Base-by-base conservation (phyloP, 176 grass and related monocot genomes). In the Carex scoparia region DNA sequence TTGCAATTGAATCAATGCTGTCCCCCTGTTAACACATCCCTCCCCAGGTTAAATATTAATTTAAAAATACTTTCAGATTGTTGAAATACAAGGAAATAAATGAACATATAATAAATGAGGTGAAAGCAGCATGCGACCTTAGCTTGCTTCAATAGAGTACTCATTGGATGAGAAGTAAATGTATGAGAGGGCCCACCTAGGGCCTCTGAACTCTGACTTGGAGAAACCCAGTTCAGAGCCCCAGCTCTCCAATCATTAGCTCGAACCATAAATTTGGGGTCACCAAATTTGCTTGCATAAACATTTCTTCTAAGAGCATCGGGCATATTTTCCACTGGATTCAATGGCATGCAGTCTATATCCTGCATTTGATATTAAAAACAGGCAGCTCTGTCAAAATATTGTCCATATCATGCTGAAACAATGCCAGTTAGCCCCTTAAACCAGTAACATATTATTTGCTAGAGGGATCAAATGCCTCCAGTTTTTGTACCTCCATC, bases 281-380 rank as follows among this genome's bases (percentile, higher is more conserved):
- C 89, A 27, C 75, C 82, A 63, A 93, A 90, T 78, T 88, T 91
- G 65, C 55, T 89, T 86, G 85, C 88, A 60, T 92, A 91, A 79
- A 89, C 51, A 32, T 88, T 92, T 58, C 61, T 79, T 89, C 87
- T 92, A 75, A 95, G 84, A 84, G 89, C 76, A 69, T 94, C 91
- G 14, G 96, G 93, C 61, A 95, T 90, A 90, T 95, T 99, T 87
- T 95, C 93, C 38, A 92, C 77, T 51, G 96, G 91, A 87, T 95
- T 87, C 40, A 95, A 77, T 81, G 96, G 93, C 93, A 95, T 94
- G 79, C 93, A 99, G 81, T 99, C 96, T 60, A 99, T 92, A 87
- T 99, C 96, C 96, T 99, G 94, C 79, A 88, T 90, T 54, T 63
- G 63, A 78, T 16, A 61, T 10, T 46, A 46, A 69, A 81, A 56